phyloP scores from a whole-genome alignment of 768 basidiomycete species.

The Saitozyma sp. region DNA sequence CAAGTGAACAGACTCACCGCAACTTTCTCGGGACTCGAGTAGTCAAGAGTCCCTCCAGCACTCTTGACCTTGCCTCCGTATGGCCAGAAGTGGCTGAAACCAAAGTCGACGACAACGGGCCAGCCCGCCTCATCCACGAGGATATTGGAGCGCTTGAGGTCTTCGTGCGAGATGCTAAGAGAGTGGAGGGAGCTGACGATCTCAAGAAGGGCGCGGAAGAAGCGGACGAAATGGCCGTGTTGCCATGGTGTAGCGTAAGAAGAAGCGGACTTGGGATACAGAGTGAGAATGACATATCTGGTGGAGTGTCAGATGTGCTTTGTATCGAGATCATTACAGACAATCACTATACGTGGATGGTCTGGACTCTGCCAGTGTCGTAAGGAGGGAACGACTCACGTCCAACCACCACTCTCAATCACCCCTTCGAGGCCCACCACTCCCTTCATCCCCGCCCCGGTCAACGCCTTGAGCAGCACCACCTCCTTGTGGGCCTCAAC shows the following conservation, averaged over 20 bases:
- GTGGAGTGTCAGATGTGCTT: no score
- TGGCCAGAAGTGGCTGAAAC: slow-evolving; percentile 46
- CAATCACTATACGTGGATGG: background rate
- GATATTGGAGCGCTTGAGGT: slow-evolving; percentile 57
- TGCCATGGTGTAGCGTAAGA: slow-evolving; percentile 13
- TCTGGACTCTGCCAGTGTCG: background rate
- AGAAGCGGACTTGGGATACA: slow-evolving; percentile 30
- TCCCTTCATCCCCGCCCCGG: slow-evolving; percentile 40
- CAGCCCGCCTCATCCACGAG: slow-evolving; percentile 49
- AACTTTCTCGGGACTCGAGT: slow-evolving; percentile 49
- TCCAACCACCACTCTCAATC: slow-evolving; percentile 46
- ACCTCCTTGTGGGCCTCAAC: slow-evolving; percentile 51
- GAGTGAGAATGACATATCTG: slow-evolving; percentile 47
- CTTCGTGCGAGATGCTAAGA: slow-evolving; percentile 57
- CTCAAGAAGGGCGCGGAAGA: slow-evolving; percentile 41
- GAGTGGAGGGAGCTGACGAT: slow-evolving; percentile 38
- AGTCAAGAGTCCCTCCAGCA: slow-evolving; percentile 48
- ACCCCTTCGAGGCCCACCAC: slow-evolving; percentile 47
- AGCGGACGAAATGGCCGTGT: slow-evolving; percentile 21
- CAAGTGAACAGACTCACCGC: slow-evolving; percentile 15
- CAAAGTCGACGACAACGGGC: slow-evolving; percentile 46
- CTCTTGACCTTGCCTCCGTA: slow-evolving; percentile 26
- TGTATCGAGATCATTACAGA: background rate
- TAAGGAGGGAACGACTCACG: slow-evolving; percentile 29
- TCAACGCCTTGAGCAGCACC: slow-evolving; percentile 42